Evolutionary conservation across 768 basidiomycete genomes (phyloP), one percentile per base, ranked within the genome.

Genomic region (Tubosaeta sp.): DNA sequence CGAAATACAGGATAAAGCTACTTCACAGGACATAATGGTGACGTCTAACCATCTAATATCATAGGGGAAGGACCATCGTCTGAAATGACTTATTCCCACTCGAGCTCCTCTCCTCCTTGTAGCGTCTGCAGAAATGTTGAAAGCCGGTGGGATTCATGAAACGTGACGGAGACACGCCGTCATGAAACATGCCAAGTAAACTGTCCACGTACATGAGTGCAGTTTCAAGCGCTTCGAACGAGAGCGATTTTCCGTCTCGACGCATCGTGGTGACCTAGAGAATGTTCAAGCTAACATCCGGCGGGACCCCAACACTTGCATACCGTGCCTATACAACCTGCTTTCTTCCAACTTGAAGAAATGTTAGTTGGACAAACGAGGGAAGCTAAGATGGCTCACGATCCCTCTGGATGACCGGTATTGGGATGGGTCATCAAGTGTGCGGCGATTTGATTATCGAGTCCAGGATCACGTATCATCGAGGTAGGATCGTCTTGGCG

Each of bases 201-300:
- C 63, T 54, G 56, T 73, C 69, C 31, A 67, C 63, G 27, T 66
- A 72, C 66, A 70, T 69, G 60, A 69, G 62, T 33, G 53, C 58
- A 2, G 65, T 66, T 47, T 66, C 65, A 3, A 64, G 44, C 1
- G 60, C 65, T 43, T 66, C 64, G 2, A 58, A 56, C 22, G 65
- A 62, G 19, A 66, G 62, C 0, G 57, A 26, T 13, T 60, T 60
- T 38, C 55, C 53, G 35, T 66, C 65, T 55, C 58, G 58, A 33
- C 62, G 62, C 53, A 66, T 64, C 25, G 64, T 54, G 4, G 58
- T 66, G 39, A 66, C 65, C 65, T 66, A 42, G 6, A 26, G 13
- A 4, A 38, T 4, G 0, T 46, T 48, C 38, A 45, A 7, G 31
- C 11, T 22, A 31, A 10, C 26, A 27, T 26, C 8, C 1, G 31